Evolutionary conservation across 352 stramenopile species (phyloP).

Genomic region (Phytopythium boreale): DNA sequence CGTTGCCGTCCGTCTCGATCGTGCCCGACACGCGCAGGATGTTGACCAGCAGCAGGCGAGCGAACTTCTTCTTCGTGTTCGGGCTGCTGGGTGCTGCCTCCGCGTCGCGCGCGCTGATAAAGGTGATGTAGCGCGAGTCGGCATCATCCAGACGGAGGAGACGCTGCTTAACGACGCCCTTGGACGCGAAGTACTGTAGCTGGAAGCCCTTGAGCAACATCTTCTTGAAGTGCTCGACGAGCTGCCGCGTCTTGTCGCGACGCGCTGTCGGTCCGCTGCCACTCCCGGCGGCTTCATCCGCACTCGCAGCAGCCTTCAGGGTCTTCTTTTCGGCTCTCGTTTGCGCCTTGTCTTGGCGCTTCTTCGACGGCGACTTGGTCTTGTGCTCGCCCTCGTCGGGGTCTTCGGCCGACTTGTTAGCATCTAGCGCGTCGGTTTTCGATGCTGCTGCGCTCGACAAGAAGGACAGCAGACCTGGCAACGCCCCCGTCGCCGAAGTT

Average conservation of each 20-base stretch:
- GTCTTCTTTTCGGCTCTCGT: conserved; percentile 6
- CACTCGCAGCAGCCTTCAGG: background rate
- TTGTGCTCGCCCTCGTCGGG: conserved; percentile 10
- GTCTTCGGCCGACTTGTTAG: background rate
- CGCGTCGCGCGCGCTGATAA: conserved; percentile 34
- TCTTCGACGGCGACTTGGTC: conserved; percentile 7
- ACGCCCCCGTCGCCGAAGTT: background rate
- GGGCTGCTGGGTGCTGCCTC: conserved; percentile 3
- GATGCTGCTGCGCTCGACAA: conserved; percentile 7
- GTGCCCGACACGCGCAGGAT: conserved; percentile 41
- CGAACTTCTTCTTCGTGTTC: conserved; percentile 43
- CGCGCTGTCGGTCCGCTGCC: conserved; percentile 7
- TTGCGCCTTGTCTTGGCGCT: conserved; percentile 15
- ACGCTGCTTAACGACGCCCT: conserved; percentile 42
- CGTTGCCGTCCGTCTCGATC: conserved; percentile 23
- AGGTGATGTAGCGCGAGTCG: conserved; percentile 51
- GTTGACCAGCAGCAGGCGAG: conserved; percentile 57
- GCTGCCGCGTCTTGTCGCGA: conserved; percentile 52
- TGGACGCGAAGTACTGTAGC: conserved; percentile 54
- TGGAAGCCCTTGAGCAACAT: conserved; percentile 62
- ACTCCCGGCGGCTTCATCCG: background rate
- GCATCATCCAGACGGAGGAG: conserved; percentile 33
- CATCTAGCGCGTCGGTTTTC: background rate
- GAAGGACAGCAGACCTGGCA: conserved; percentile 24
- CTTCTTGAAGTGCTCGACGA: conserved; percentile 73